Evolutionary conservation across 495 filamentous ascomycete genomes (phyloP).

Genomic region (Hypomontagnella monticulosa): DNA sequence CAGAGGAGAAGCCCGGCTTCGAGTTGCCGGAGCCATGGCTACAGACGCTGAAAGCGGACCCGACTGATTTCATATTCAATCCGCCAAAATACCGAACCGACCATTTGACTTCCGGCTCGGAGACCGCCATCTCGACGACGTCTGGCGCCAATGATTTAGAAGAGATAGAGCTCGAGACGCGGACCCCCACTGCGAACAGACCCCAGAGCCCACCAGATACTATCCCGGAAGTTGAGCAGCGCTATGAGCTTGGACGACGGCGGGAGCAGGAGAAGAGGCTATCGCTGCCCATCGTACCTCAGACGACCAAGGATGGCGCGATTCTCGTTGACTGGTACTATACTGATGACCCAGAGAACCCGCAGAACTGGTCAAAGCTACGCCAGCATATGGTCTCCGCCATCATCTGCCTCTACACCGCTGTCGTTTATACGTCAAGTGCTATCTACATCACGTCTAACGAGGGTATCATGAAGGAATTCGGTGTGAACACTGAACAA

Average conservation of each 20-base stretch:
- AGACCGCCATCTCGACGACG: slow-evolving; percentile 40
- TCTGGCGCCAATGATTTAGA: slow-evolving; percentile 18
- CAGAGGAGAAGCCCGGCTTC: slow-evolving; percentile 64
- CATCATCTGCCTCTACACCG: slow-evolving; percentile 62
- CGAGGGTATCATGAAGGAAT: slow-evolving; percentile 56
- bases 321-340: slow-evolving; percentile 69
- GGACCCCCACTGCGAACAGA: slow-evolving; percentile 61
- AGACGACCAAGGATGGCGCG: slow-evolving; percentile 53
- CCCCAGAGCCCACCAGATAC: slow-evolving; percentile 49
- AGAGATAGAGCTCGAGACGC: slow-evolving; percentile 56
- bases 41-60: slow-evolving; percentile 42
- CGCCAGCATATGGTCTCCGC: slow-evolving; percentile 56
- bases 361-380: slow-evolving; percentile 62
- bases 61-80: background rate
- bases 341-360: slow-evolving; percentile 63
- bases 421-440: slow-evolving; percentile 59
- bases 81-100: slow-evolving; percentile 13
- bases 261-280: slow-evolving; percentile 54
- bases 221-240: slow-evolving; percentile 48
- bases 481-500: slow-evolving; percentile 61
- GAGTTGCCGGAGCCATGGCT: slow-evolving; percentile 59
- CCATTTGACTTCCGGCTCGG: slow-evolving; percentile 22
- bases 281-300: slow-evolving; percentile 59
- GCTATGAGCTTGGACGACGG: slow-evolving; percentile 55
- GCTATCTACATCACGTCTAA: slow-evolving; percentile 61